A percentile compares a stretch with the other conserved stretches of the same genome.
Conservation (phyloP, 2,329 filamentous ascomycete genomes). For the Colletotrichum limetticola region DNA sequence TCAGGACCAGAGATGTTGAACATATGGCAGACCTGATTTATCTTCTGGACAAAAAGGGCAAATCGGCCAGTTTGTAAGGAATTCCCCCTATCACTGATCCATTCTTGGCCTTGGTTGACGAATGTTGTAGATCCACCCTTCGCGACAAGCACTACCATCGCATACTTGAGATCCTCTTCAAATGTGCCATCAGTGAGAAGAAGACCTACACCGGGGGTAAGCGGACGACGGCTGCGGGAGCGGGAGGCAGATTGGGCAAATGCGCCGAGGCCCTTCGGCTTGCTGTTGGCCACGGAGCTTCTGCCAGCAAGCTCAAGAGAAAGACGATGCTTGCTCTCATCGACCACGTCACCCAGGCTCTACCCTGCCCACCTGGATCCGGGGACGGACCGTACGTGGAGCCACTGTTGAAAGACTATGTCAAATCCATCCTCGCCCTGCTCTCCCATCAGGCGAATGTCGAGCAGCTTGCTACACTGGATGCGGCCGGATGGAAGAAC, state of each 20-base stretch:
- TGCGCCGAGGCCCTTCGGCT: constrained; percentile 79
- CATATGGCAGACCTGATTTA: constrained; percentile 47
- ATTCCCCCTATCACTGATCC: not conserved
- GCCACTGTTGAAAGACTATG: constrained; percentile 79
- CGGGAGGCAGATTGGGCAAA: constrained; percentile 69
- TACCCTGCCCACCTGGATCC: constrained; percentile 59
- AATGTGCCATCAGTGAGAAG: constrained; percentile 75
- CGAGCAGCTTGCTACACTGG: constrained; percentile 75
- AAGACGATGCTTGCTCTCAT: constrained; percentile 85
- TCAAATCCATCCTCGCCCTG: constrained; percentile 77
- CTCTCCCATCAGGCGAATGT: constrained; percentile 80
- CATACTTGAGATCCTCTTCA: constrained; percentile 85
- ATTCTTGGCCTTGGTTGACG: not conserved
- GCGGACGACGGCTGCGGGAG: constrained; percentile 60
- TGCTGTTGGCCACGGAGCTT: constrained; percentile 75
- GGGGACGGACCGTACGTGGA: constrained; percentile 72
- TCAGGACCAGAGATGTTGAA: not conserved
- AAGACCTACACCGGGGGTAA: constrained; percentile 67
- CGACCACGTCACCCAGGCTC: constrained; percentile 82
- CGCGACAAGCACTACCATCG: constrained; percentile 83
- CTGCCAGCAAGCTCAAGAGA: constrained; percentile 67
- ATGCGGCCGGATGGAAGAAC: constrained; percentile 72
- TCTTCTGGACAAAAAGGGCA: constrained; percentile 49
- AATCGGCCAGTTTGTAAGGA: constrained; percentile 49
- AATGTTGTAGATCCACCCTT: constrained; percentile 52